These are phyloP conservation scores for Globisporangium nodosum DNA, from an alignment of 352 stramenopile species.

Conservation along the genomic window DNA sequence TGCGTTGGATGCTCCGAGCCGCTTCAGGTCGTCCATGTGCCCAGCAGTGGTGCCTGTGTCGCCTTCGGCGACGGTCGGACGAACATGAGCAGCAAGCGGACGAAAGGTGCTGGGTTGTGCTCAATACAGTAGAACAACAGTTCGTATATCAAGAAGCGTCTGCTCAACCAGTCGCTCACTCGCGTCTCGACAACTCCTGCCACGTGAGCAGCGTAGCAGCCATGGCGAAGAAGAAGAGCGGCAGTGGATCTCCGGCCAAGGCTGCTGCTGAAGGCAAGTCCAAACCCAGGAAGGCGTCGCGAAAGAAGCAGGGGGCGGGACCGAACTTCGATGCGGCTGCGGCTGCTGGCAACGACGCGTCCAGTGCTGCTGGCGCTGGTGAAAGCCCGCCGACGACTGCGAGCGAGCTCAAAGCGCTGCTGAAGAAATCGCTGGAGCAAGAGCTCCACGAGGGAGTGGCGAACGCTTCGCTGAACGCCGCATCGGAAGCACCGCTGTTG, in stretches of 20 bases:
- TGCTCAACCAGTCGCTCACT: neutral
- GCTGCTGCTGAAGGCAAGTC: neutral
- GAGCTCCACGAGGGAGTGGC: constrained; percentile 7
- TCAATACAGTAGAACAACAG: neutral
- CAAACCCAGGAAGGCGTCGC: neutral
- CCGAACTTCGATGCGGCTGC: neutral
- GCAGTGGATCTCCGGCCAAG: neutral
- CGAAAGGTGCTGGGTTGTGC: neutral
- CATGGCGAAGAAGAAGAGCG: constrained; percentile 3
- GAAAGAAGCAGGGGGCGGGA: neutral
- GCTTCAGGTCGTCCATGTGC: constrained; percentile 63
- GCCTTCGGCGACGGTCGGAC: neutral
- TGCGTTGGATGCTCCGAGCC: constrained; percentile 42
- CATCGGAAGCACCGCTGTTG: constrained; percentile 35
- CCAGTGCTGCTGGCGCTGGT: neutral
- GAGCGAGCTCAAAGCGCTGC: constrained; percentile 17
- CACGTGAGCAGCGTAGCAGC: too few species aligned
- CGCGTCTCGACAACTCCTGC: neutral
- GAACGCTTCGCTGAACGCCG: constrained; percentile 20
- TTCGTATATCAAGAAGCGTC: neutral
- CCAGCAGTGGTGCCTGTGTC: constrained; percentile 23
- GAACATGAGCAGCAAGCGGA: neutral
- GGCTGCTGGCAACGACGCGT: neutral
- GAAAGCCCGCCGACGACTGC: neutral
- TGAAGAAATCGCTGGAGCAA: constrained; percentile 8